Percentiles rank a stretch among this genome's conserved stretches.
phyloP scores from a whole-genome alignment of 2,329 filamentous ascomycete species.

The Ascosphaera acerosa region DNA sequence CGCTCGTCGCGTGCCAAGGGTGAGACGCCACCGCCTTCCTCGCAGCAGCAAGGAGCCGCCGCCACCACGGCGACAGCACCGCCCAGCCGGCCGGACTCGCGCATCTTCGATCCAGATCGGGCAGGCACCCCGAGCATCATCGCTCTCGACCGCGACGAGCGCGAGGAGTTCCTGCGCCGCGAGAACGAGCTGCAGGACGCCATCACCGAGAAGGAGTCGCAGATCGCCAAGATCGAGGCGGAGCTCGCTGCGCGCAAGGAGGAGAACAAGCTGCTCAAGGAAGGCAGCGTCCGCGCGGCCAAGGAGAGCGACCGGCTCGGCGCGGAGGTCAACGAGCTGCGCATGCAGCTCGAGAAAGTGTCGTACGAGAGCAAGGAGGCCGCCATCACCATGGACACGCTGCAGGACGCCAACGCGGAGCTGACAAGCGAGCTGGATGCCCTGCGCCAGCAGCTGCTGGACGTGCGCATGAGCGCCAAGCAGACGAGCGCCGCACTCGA shows the following conservation, averaged over 20 bases:
- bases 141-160: conserved; percentile 86
- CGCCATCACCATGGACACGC: conserved; percentile 86
- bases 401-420: conserved; percentile 89
- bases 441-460: conserved; percentile 81
- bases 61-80: conserved; percentile 25
- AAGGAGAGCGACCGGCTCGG: conserved; percentile 79
- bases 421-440: conserved; percentile 81
- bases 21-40: too few species aligned
- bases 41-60: conserved; percentile 28
- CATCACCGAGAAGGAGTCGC: conserved; percentile 72
- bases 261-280: conserved; percentile 62
- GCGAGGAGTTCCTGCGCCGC: conserved; percentile 78
- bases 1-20: conserved; percentile 23
- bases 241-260: conserved; percentile 60
- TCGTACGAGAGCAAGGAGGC: conserved; percentile 93
- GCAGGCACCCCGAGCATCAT: conserved; percentile 68
- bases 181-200: conserved; percentile 97
- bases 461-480: conserved; percentile 90
- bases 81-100: conserved; percentile 34
- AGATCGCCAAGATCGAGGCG: conserved; percentile 55
- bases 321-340: conserved; percentile 70
- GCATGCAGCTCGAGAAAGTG: conserved; percentile 90
- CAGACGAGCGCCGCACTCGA: conserved; percentile 74
- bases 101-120: conserved; percentile 40
- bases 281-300: conserved; percentile 55